These are phyloP conservation scores for Suillus fuscotomentosus DNA, from an alignment of 768 basidiomycete species.

Conservation along the genomic window DNA sequence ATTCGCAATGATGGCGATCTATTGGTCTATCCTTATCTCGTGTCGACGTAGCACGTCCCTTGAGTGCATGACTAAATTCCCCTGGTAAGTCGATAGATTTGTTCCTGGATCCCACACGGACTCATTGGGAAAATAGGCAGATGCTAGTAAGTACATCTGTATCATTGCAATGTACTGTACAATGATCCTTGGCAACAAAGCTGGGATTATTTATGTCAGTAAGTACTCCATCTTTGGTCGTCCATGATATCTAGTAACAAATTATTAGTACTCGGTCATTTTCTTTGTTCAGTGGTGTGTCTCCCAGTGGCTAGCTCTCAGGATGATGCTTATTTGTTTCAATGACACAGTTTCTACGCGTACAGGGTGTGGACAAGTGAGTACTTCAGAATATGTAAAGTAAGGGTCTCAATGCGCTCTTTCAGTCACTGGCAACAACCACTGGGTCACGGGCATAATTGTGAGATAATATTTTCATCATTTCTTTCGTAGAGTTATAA, in stretches of 20 bases:
- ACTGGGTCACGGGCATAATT: constrained; percentile 7
- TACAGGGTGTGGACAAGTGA: constrained; percentile 28
- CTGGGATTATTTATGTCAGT: background rate
- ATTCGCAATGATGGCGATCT: background rate
- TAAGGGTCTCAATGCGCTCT: background rate
- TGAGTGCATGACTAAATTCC: background rate
- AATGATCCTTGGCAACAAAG: background rate
- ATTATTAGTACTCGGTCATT: constrained; percentile 13
- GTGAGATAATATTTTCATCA: background rate
- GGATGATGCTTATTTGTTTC: background rate
- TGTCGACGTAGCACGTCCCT: background rate
- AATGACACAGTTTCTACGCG: constrained; percentile 19
- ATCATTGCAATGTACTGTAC: background rate
- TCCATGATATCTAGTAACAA: background rate
- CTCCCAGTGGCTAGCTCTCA: no score
- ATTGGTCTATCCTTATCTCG: background rate
- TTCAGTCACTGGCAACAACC: constrained; percentile 20
- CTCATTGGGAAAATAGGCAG: background rate
- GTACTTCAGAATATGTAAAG: background rate
- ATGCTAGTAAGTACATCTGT: background rate
- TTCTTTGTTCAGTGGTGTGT: constrained; percentile 21
- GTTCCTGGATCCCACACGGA: background rate
- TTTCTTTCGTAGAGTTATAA: constrained; percentile 3
- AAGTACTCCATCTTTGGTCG: background rate
- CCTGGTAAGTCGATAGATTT: background rate